phyloP scores from a whole-genome alignment of 2,329 filamentous ascomycete genomes.

The Talaromyces rugulosus region DNA sequence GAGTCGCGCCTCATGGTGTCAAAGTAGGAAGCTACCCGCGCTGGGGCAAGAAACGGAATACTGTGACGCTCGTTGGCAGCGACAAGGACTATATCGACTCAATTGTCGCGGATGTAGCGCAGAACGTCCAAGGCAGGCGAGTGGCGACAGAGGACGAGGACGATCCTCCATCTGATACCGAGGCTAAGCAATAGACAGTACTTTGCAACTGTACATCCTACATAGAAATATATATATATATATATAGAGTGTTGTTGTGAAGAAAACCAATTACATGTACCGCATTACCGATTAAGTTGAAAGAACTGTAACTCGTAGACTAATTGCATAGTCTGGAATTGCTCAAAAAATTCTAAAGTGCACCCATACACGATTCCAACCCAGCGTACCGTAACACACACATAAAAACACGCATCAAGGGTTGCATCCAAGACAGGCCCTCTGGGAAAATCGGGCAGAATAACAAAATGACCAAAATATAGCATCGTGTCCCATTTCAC shows the following conservation, averaged over 20 bases:
- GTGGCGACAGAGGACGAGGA: conserved; percentile 69
- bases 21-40: conserved; percentile 95
- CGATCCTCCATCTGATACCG: conserved; percentile 44
- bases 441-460: conserved; percentile 6
- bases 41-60: conserved; percentile 84
- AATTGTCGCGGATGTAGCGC: conserved; percentile 71
- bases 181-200: conserved; percentile 8
- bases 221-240: neutral
- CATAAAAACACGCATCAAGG: neutral
- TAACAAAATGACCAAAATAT: neutral
- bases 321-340: conserved; percentile 6
- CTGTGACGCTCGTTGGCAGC: conserved; percentile 78
- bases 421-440: neutral
- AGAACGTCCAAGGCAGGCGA: conserved; percentile 68
- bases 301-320: neutral
- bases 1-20: conserved; percentile 69
- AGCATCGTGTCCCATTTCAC: neutral
- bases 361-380: conserved; percentile 14
- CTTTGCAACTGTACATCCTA: neutral
- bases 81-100: conserved; percentile 75
- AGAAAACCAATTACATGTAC: neutral
- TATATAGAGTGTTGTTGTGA: neutral
- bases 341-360: conserved; percentile 14
- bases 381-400: conserved; percentile 11
- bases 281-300: neutral